phyloP scores from a whole-genome alignment of 495 filamentous ascomycete genomes.

The Chaetomium tenue region DNA sequence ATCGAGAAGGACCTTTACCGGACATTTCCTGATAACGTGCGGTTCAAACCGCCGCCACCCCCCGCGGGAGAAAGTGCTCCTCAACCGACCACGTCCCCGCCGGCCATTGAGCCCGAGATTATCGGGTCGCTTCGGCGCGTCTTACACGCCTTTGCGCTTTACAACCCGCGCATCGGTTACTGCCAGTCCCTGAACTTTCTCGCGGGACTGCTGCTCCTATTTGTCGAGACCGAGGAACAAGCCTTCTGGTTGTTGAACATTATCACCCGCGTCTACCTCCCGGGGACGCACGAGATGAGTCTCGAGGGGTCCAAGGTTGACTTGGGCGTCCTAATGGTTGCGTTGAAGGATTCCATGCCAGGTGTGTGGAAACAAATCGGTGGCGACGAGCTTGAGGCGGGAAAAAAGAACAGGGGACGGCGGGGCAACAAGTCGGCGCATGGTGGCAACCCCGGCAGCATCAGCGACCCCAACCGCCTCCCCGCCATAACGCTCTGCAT shows the following conservation, averaged over 20 bases:
- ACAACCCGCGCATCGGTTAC: slow-evolving; percentile 88
- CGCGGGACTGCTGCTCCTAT: slow-evolving; percentile 90
- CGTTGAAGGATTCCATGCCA: slow-evolving; percentile 79
- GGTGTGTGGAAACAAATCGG: slow-evolving; percentile 86
- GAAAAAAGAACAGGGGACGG: slow-evolving; percentile 47
- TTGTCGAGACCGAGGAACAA: slow-evolving; percentile 83
- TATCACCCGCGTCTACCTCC: slow-evolving; percentile 82
- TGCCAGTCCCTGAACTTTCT: slow-evolving; percentile 97
- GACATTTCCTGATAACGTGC: slow-evolving; percentile 92
- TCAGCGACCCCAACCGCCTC: slow-evolving; percentile 54
- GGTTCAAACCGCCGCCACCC: slow-evolving; percentile 66
- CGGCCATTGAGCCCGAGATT: slow-evolving; percentile 67
- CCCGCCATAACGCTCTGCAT: slow-evolving; percentile 90
- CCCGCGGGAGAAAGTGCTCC: background rate
- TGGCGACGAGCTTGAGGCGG: slow-evolving; percentile 58
- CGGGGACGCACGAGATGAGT: slow-evolving; percentile 87
- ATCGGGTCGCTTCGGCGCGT: slow-evolving; percentile 79
- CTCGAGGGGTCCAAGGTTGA: slow-evolving; percentile 94
- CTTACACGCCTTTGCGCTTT: slow-evolving; percentile 82
- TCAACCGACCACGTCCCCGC: slow-evolving; percentile 20
- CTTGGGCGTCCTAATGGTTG: slow-evolving; percentile 86
- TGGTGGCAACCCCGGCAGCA: slow-evolving; percentile 19
- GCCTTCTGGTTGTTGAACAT: slow-evolving; percentile 93
- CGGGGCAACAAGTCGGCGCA: slow-evolving; percentile 22
- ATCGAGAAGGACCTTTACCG: slow-evolving; percentile 94